Evolutionary conservation across 345 rosid species (phyloP), one percentile per base, ranked within the genome.

Genomic region (Lumnitzera littorea): DNA sequence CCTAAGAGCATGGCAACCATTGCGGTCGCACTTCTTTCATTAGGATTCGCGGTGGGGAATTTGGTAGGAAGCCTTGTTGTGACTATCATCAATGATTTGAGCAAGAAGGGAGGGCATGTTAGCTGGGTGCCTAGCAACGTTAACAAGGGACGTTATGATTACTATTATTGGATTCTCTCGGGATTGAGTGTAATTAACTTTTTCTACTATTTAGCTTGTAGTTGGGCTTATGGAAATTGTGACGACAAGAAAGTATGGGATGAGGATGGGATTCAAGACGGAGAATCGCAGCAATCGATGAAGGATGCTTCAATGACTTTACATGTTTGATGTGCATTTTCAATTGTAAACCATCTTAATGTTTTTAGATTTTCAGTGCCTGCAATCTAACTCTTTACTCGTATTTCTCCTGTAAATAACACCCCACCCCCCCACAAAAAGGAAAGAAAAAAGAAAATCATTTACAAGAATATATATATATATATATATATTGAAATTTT

Each of bases 1-100:
- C 85, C 85, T 0, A 82, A 72, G 70, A 67, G 74, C 24, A 82
- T 84, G 91, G 48, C 79, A 0, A 78, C 80, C 66, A 70, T 84
- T 12, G 87, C 69, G 20, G 68, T 78, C 47, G 74, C 82, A 0
- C 72, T 82, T 5, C 53, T 76, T 3, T 1, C 70, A 8, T 70
- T 82, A 3, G 74, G 82, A 3, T 13, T 66, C 54, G 80, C 72
- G 0, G 58, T 64, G 14, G 87, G 83, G 12, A 72, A 69, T 65
- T 17, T 78, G 48, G 61, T 64, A 1, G 85, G 82, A 13, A 78
- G 79, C 48, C 64, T 76, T 1, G 74, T 75, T 1, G 76, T 82
- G 46, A 27, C 13, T 3, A 58, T 70, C 13, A 2, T 82, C 51
- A 49, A 59, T 46, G 15, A 9, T 23, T 53, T 29, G 56, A 82